Conservation (phyloP, 768 basidiomycete genomes). For the Trametes coccinea region DNA sequence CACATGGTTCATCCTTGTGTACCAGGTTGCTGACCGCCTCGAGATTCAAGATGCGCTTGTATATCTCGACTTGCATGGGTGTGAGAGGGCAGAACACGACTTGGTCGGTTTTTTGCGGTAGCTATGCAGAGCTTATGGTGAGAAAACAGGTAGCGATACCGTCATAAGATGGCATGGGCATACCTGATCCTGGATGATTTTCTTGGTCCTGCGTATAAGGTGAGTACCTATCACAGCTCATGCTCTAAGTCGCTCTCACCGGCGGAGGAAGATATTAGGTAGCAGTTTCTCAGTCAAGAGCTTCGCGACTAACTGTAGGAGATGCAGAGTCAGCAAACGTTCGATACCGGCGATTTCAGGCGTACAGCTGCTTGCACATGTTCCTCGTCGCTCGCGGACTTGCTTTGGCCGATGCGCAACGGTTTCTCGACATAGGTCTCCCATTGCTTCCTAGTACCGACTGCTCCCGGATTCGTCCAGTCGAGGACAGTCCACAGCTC, state of each 20-base stretch:
- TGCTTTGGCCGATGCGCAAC: slow-evolving; percentile 65
- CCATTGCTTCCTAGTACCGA: slow-evolving; percentile 81
- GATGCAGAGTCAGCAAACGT: too few species aligned
- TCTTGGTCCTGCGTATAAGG: slow-evolving; percentile 57
- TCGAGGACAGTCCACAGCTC: slow-evolving; percentile 93
- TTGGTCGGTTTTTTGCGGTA: slow-evolving; percentile 86
- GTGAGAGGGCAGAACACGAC: slow-evolving; percentile 94
- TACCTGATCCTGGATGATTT: slow-evolving; percentile 69
- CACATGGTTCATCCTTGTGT: slow-evolving; percentile 67
- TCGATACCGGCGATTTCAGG: background rate
- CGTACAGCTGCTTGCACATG: slow-evolving; percentile 53
- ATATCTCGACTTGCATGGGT: slow-evolving; percentile 64
- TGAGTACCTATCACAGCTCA: background rate
- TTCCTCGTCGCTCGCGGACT: slow-evolving; percentile 62
- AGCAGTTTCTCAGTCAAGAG: slow-evolving; percentile 67
- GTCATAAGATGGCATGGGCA: background rate
- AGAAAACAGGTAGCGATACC: background rate
- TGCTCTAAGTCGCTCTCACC: slow-evolving; percentile 41
- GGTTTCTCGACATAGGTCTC: slow-evolving; percentile 68
- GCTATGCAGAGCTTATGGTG: slow-evolving; percentile 39
- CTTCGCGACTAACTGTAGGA: slow-evolving; percentile 53
- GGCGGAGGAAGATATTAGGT: slow-evolving; percentile 80
- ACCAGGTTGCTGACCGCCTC: slow-evolving; percentile 71
- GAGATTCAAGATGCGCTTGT: slow-evolving; percentile 68
- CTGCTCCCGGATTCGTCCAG: slow-evolving; percentile 82